phyloP scores from a whole-genome alignment of 257 asterid species.

The Ligustrum vulgare region DNA sequence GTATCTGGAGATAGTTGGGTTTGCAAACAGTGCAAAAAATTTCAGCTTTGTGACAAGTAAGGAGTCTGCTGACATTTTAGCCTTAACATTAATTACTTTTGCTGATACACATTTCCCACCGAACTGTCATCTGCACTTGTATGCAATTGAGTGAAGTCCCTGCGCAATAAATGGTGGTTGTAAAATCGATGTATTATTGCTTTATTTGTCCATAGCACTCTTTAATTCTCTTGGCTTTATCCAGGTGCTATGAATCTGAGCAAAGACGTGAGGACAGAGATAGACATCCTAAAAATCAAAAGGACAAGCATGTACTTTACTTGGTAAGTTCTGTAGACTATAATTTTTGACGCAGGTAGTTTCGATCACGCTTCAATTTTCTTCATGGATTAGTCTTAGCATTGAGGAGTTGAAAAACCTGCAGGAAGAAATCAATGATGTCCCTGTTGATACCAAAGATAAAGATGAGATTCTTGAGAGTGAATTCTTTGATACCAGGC shows the following conservation, averaged over 20 bases:
- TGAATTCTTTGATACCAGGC: slow-evolving; percentile 98
- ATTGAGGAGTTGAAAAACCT: slow-evolving; percentile 26
- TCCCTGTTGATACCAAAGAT: slow-evolving; percentile 80
- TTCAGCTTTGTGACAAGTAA: slow-evolving; percentile 87
- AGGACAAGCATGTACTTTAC: slow-evolving; percentile 75
- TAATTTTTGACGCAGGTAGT: neutral
- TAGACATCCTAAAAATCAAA: slow-evolving; percentile 83
- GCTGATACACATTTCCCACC: neutral
- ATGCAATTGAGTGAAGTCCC: neutral
- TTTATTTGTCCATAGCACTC: neutral
- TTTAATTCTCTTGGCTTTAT: slow-evolving; percentile 11
- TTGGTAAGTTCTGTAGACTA: slow-evolving; percentile 49
- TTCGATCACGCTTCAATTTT: slow-evolving; percentile 1
- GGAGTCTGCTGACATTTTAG: slow-evolving; percentile 23
- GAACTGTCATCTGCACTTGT: neutral
- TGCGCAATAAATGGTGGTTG: neutral
- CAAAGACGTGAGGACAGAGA: slow-evolving; percentile 81
- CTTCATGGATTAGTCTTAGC: slow-evolving; percentile 11
- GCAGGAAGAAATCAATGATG: slow-evolving; percentile 67
- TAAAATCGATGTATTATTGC: neutral
- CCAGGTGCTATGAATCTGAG: slow-evolving; percentile 91
- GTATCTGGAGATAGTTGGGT: slow-evolving; percentile 86
- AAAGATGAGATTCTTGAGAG: slow-evolving; percentile 94
- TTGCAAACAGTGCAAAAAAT: slow-evolving; percentile 84
- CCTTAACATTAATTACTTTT: neutral